phyloP scores from a whole-genome alignment of 768 basidiomycete genomes.

The Hygrocybe punicea region DNA sequence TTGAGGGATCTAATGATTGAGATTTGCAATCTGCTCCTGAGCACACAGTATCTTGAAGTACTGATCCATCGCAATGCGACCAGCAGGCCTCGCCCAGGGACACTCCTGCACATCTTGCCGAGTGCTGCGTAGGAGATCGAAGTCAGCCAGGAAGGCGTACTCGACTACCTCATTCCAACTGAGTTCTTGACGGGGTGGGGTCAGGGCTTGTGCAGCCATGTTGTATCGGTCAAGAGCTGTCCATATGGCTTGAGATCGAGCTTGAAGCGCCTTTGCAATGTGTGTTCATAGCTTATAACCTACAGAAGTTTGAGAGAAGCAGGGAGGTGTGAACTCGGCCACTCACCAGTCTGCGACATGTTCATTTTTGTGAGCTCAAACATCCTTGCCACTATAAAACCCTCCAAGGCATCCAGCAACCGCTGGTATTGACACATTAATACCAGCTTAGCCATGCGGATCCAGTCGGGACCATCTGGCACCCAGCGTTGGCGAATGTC shows the following conservation, averaged over 20 bases:
- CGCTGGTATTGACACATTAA: slow-evolving; percentile 11
- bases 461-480: slow-evolving; percentile 7
- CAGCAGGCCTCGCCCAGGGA: slow-evolving; percentile 17
- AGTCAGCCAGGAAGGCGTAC: slow-evolving; percentile 23
- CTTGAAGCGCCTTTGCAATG: slow-evolving; percentile 22
- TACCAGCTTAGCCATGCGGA: slow-evolving; percentile 9
- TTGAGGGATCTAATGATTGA: slow-evolving; percentile 23
- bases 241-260: slow-evolving; percentile 21
- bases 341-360: slow-evolving; percentile 27
- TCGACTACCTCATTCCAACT: slow-evolving; percentile 27
- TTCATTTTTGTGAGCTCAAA: slow-evolving; percentile 25
- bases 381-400: slow-evolving; percentile 19
- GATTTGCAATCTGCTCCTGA: slow-evolving; percentile 19
- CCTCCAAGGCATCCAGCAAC: slow-evolving; percentile 20
- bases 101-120: slow-evolving; percentile 14
- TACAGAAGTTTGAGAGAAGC: slow-evolving; percentile 2
- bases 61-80: slow-evolving; percentile 13
- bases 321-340: not conserved
- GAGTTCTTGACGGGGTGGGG: slow-evolving; percentile 14
- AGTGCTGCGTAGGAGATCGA: slow-evolving; percentile 19
- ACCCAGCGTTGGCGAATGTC: not conserved
- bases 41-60: slow-evolving; percentile 23
- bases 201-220: slow-evolving; percentile 16
- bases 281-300: slow-evolving; percentile 30
- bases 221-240: slow-evolving; percentile 26